phyloP scores from a whole-genome alignment of 2,329 filamentous ascomycete genomes.

The Colletotrichum sp. region DNA sequence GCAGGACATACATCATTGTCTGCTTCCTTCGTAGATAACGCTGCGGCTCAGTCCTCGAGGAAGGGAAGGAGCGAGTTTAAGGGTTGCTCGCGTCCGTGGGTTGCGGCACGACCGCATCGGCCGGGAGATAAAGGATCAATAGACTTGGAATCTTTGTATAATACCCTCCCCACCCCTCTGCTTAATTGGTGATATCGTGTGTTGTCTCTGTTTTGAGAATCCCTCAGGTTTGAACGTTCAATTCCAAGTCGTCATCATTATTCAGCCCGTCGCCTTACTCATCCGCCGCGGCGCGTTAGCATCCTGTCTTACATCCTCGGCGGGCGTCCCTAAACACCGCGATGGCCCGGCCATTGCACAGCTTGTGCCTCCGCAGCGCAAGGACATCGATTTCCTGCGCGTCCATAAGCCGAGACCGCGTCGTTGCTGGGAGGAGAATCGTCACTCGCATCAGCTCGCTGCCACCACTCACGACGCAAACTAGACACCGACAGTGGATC shows the following conservation, averaged over 20 bases:
- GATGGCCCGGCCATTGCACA: background rate
- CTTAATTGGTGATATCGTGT: background rate
- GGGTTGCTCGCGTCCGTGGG: background rate
- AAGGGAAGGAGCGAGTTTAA: background rate
- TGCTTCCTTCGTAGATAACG: background rate
- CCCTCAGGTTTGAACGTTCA: background rate
- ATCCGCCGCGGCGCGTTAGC: background rate
- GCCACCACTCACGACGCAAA: background rate
- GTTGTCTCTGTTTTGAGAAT: background rate
- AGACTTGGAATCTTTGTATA: background rate
- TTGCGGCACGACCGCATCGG: background rate
- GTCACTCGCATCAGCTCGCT: background rate
- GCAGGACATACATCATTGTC: background rate
- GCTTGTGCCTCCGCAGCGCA: background rate
- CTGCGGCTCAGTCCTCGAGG: background rate
- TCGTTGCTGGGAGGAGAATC: background rate
- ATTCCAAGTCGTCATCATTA: background rate
- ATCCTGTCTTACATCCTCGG: background rate
- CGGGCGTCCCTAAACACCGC: background rate
- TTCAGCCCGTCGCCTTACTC: background rate
- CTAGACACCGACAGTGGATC: accelerated
- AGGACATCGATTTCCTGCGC: background rate
- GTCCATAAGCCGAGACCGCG: background rate
- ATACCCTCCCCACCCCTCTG: background rate
- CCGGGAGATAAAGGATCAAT: background rate